Evolutionary conservation across 83 land plant species (phyloP).

Genomic region (Thuja plicata): DNA sequence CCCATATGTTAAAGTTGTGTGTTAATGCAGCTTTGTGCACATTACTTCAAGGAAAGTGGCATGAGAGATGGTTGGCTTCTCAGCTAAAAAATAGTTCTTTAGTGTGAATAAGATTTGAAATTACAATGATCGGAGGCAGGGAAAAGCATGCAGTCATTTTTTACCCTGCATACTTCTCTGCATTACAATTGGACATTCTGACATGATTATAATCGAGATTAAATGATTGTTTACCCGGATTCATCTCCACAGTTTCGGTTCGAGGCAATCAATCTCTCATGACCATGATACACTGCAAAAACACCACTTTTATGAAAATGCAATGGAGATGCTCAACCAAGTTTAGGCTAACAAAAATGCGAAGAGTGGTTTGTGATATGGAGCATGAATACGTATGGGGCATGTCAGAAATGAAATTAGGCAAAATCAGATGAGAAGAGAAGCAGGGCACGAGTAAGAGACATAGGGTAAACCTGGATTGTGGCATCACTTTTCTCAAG

Average conservation of each 20-base stretch:
- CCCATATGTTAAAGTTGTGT: background rate
- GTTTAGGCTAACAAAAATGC: background rate
- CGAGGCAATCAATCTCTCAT: no score
- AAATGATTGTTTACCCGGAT: no score
- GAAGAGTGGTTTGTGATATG: background rate
- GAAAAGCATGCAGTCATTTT: background rate
- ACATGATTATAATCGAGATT: background rate
- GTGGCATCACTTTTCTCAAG: conserved; percentile 81
- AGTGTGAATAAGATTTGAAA: background rate
- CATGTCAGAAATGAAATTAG: background rate
- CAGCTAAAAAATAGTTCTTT: background rate
- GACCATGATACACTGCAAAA: no score
- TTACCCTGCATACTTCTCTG: background rate
- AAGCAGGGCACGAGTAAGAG: no score
- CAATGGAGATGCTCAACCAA: background rate
- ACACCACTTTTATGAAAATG: no score
- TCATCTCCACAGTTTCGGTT: no score
- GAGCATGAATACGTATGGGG: background rate
- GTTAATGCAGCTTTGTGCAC: background rate
- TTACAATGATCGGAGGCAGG: background rate
- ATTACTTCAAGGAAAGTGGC: background rate
- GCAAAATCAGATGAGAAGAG: no score
- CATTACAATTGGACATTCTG: background rate
- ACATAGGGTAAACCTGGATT: conserved; percentile 60
- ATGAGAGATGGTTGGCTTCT: background rate